Conservation (phyloP, 805 yeast species). For the Pichia sporocuriosa region DNA sequence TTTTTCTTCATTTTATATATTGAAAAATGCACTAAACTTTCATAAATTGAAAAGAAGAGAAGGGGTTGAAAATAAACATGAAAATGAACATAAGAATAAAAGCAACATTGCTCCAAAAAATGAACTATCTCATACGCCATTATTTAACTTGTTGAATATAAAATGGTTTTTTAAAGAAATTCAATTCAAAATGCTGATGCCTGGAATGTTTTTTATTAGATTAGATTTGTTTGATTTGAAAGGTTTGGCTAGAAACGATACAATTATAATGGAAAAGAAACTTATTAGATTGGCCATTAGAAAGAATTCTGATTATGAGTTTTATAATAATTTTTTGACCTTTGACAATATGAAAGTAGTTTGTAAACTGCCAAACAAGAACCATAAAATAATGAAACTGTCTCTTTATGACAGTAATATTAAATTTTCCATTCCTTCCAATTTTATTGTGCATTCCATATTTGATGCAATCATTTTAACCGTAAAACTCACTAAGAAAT, state of each 20-base stretch:
- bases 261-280: slow-evolving; percentile 7
- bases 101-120: not conserved
- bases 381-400: slow-evolving; percentile 2
- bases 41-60: not conserved
- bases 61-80: too few species aligned
- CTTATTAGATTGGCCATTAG: slow-evolving; percentile 12
- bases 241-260: slow-evolving; percentile 11
- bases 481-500: slow-evolving; percentile 59
- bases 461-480: slow-evolving; percentile 71
- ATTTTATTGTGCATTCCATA: slow-evolving; percentile 68
- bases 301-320: not conserved
- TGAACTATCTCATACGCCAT: too few species aligned
- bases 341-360: slow-evolving; percentile 12
- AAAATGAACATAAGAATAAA: not conserved
- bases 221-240: slow-evolving; percentile 34
- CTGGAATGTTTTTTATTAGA: slow-evolving; percentile 43
- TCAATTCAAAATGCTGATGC: slow-evolving; percentile 30
- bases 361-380: slow-evolving; percentile 2
- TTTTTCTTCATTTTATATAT: slow-evolving; percentile 38
- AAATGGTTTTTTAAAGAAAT: slow-evolving; percentile 7
- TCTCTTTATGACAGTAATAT: slow-evolving; percentile 30
- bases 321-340: slow-evolving; percentile 9
- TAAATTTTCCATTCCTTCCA: slow-evolving; percentile 60
- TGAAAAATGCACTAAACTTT: slow-evolving; percentile 33
- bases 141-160: slow-evolving; percentile 4